A percentile compares a stretch with the other conserved stretches of the same genome.
phyloP scores from a whole-genome alignment of 1,284 basidiomycete genomes.

The Apiotrichum porosum region DNA sequence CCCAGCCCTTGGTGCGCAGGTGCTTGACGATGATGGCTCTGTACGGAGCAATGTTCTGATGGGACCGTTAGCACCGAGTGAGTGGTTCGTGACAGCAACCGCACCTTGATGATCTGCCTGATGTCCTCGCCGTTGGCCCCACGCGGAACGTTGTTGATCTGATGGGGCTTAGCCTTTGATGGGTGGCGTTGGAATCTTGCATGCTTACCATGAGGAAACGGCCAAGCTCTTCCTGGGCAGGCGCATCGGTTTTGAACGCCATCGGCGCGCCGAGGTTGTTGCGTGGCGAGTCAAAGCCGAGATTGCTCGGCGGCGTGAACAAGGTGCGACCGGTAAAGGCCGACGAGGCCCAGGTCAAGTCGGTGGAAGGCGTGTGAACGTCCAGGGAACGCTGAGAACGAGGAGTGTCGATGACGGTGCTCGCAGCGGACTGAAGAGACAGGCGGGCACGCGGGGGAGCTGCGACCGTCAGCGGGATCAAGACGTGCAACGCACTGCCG shows the following conservation, averaged over 20 bases:
- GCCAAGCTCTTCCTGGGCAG: constrained; percentile 17
- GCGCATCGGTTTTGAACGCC: not conserved
- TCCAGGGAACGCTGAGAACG: constrained; percentile 1
- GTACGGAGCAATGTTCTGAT: constrained; percentile 24
- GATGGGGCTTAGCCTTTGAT: too few species aligned
- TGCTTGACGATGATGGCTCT: constrained; percentile 32
- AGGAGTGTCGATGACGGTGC: constrained; percentile 2
- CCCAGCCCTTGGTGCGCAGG: constrained; percentile 25
- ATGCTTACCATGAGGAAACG: constrained; percentile 31
- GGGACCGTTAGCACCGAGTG: not conserved
- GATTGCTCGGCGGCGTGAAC: not conserved
- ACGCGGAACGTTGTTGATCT: constrained; percentile 29
- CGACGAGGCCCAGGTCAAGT: not conserved
- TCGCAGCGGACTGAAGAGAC: not conserved
- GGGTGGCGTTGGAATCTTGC: too few species aligned
- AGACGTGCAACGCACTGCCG: not conserved
- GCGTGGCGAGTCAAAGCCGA: not conserved
- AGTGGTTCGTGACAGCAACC: not conserved
- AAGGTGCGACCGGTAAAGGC: not conserved
- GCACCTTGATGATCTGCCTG: constrained; percentile 24
- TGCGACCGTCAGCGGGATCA: not conserved
- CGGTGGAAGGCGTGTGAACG: not conserved
- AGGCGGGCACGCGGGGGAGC: not conserved
- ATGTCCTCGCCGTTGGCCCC: constrained; percentile 17
- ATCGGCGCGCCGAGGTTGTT: not conserved